phyloP scores from a whole-genome alignment of 805 yeast genomes.

The Zygotorulaspora sp. region DNA sequence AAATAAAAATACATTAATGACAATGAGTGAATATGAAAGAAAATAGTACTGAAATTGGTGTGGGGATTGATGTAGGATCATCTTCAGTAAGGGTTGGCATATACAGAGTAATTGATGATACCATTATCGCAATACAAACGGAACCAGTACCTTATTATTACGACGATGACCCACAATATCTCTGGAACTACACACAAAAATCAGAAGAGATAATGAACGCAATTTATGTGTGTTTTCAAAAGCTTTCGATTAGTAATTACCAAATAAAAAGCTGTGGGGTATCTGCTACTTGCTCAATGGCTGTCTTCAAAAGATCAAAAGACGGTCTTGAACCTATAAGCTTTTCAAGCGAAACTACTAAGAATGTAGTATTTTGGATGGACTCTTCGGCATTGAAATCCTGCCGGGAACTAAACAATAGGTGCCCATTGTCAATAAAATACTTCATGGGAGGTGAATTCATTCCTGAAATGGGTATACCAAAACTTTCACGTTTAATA shows the following conservation, averaged over 20 bases:
- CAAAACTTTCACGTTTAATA: conserved; percentile 44
- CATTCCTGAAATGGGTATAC: conserved; percentile 55
- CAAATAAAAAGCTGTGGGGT: conserved; percentile 35
- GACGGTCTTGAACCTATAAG: conserved; percentile 32
- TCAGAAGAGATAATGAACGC: conserved; percentile 38
- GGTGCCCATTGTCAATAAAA: conserved; percentile 19
- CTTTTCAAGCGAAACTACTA: conserved; percentile 22
- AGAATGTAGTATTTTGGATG: conserved; percentile 58
- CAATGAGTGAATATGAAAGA: too few relatives aligned
- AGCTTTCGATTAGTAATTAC: conserved; percentile 4
- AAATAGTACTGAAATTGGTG: too few relatives aligned
- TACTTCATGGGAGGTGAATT: conserved; percentile 41
- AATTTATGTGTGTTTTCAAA: conserved; percentile 27
- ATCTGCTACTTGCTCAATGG: conserved; percentile 60
- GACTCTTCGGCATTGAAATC: conserved; percentile 43
- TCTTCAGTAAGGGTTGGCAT: conserved; percentile 44
- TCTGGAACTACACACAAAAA: conserved; percentile 39
- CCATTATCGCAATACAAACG: conserved; percentile 11
- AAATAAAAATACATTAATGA: too few relatives aligned
- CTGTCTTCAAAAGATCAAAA: conserved; percentile 35
- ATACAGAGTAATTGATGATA: conserved; percentile 18
- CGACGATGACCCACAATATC: conserved; percentile 16
- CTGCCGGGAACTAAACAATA: conserved; percentile 30
- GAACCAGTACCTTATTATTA: conserved; percentile 26
- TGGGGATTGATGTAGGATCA: conserved; percentile 53